Conservation (phyloP, 495 filamentous ascomycete species). For the Tuber brumale region DNA sequence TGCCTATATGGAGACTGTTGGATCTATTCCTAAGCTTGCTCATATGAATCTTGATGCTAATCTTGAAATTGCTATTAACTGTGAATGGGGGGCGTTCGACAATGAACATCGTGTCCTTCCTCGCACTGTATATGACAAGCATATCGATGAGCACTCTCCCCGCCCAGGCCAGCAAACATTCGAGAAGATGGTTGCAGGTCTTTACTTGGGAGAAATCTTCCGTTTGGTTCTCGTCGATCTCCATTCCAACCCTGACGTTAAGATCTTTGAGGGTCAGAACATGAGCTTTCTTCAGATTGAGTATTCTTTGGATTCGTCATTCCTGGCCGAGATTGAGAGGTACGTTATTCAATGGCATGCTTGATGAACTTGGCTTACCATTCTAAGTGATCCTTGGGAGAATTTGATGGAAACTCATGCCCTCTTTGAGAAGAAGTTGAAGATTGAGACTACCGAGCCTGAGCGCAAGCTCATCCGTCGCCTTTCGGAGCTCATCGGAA, state of each 20-base stretch:
- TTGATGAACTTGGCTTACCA: constrained; percentile 6
- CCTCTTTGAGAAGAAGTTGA: constrained; percentile 65
- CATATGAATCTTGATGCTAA: constrained; percentile 87
- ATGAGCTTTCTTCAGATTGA: constrained; percentile 68
- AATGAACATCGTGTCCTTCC: constrained; percentile 92
- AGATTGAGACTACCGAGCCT: constrained; percentile 58
- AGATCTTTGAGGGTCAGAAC: constrained; percentile 79
- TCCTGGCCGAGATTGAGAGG: constrained; percentile 93
- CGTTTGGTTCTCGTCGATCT: constrained; percentile 82
- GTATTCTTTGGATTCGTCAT: constrained; percentile 83
- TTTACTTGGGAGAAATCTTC: constrained; percentile 94
- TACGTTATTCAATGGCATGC: constrained; percentile 37
- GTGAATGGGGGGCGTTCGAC: constrained; percentile 97
- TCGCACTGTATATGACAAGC: constrained; percentile 73
- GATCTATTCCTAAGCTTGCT: constrained; percentile 86
- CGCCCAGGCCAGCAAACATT: constrained; percentile 93
- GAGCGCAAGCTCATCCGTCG: constrained; percentile 84
- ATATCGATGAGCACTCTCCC: constrained; percentile 87
- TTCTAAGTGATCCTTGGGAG: constrained; percentile 74
- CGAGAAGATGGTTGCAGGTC: constrained; percentile 96
- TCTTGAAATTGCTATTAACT: constrained; percentile 95
- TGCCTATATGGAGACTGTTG: constrained; percentile 92
- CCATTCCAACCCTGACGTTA: constrained; percentile 64
- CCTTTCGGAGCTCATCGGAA: constrained; percentile 87
- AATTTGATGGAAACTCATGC: constrained; percentile 81